Evolutionary conservation across 1,139 yeast genomes (phyloP).

Genomic region (Candida glucosophila): DNA sequence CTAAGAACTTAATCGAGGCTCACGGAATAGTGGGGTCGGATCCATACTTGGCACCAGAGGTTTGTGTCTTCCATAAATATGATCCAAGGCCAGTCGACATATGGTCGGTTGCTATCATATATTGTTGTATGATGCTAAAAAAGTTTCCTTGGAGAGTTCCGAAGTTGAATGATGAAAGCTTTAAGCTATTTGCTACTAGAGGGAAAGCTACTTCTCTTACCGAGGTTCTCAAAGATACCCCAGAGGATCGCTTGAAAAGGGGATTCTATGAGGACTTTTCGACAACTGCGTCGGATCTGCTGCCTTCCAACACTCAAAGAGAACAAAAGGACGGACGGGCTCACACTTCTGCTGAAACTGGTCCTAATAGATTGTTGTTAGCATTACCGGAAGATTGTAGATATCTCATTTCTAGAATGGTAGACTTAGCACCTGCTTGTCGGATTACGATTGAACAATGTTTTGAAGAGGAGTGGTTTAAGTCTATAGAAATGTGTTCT

Average conservation of each 20-base stretch:
- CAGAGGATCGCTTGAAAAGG: slow-evolving; percentile 7
- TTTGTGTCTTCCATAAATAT: slow-evolving; percentile 69
- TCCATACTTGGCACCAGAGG: slow-evolving; percentile 93
- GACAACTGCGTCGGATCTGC: too few species aligned
- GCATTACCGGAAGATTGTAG: slow-evolving; percentile 68
- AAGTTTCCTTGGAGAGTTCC: slow-evolving; percentile 98
- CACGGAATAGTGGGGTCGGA: slow-evolving; percentile 93
- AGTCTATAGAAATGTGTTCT: slow-evolving; percentile 56
- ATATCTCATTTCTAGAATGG: slow-evolving; percentile 62
- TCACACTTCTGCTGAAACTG: slow-evolving; percentile 53
- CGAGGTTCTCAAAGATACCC: slow-evolving; percentile 33
- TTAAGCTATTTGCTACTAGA: slow-evolving; percentile 52
- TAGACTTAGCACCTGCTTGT: slow-evolving; percentile 75
- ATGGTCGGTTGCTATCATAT: slow-evolving; percentile 92
- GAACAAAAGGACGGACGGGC: slow-evolving; percentile 24
- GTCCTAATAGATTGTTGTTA: slow-evolving; percentile 59
- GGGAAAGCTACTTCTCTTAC: slow-evolving; percentile 36
- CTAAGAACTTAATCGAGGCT: slow-evolving; percentile 69
- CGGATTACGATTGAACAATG: slow-evolving; percentile 81
- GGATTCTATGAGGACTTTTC: slow-evolving; percentile 3
- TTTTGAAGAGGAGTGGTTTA: slow-evolving; percentile 72
- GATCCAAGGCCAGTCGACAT: slow-evolving; percentile 93
- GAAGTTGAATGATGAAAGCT: slow-evolving; percentile 75
- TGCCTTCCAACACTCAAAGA: slow-evolving; percentile 16
- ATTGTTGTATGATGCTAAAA: slow-evolving; percentile 90